Evolutionary conservation across 148 eudicot genomes (phyloP).

Genomic region (Camellia lanceoleosa): DNA sequence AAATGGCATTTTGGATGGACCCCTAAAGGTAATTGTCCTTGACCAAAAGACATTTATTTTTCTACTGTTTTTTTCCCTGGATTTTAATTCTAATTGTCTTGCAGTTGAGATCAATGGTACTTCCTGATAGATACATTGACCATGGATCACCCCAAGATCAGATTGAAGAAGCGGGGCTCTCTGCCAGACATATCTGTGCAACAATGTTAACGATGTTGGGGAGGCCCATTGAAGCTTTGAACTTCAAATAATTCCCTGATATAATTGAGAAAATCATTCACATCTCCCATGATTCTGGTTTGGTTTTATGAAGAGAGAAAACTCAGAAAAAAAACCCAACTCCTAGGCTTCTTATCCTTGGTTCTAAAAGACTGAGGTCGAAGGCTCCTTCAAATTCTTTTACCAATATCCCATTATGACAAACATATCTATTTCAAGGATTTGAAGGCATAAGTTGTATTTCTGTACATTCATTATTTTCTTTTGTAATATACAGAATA

Average conservation of each 20-base stretch:
- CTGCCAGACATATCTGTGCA: constrained; percentile 59
- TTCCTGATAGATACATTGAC: constrained; percentile 71
- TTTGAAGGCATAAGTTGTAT: background rate
- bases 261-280: background rate
- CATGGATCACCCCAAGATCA: constrained; percentile 69
- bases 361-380: background rate
- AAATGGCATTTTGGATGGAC: constrained; percentile 28
- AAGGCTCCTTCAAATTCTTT: background rate
- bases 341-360: background rate
- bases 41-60: too few species aligned
- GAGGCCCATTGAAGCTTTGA: constrained; percentile 49
- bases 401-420: background rate
- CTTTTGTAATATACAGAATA: background rate
- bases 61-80: background rate
- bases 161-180: constrained; percentile 64
- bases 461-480: background rate
- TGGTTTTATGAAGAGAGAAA: background rate
- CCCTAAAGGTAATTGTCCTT: constrained; percentile 20
- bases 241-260: constrained; percentile 17
- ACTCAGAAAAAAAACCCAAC: background rate
- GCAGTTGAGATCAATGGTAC: constrained; percentile 72
- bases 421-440: background rate
- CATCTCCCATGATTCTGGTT: background rate
- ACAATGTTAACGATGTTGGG: constrained; percentile 61
- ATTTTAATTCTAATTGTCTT: background rate